Evolutionary conservation across 2,329 filamentous ascomycete species (phyloP).

Genomic region (Fusarium heterosporum): DNA sequence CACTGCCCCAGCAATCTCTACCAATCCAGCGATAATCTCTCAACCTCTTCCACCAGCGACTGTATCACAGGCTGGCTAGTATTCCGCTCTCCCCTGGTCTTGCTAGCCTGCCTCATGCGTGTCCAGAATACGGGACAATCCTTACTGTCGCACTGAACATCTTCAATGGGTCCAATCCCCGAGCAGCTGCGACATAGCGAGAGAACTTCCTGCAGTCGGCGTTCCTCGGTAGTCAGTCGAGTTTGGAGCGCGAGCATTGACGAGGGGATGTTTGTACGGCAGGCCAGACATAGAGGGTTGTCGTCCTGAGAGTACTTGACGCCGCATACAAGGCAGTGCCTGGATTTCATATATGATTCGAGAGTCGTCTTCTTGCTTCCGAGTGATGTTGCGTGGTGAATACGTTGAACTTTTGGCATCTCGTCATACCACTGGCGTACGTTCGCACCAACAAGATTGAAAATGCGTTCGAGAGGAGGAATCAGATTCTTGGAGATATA

Average conservation of each 20-base stretch:
- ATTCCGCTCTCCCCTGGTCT: constrained; percentile 55
- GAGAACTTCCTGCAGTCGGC: constrained; percentile 71
- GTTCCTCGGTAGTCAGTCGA: constrained; percentile 72
- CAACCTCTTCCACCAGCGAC: constrained; percentile 47
- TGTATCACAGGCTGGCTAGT: constrained; percentile 50
- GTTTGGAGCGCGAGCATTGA: constrained; percentile 74
- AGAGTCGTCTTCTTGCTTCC: constrained; percentile 74
- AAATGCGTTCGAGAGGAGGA: constrained; percentile 93
- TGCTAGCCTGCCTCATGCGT: constrained; percentile 70
- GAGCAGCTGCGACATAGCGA: constrained; percentile 85
- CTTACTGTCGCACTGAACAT: constrained; percentile 87
- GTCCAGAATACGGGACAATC: constrained; percentile 95
- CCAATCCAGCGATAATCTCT: constrained; percentile 52
- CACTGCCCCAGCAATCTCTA: constrained; percentile 31
- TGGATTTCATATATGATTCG: constrained; percentile 91
- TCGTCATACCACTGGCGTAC: constrained; percentile 94
- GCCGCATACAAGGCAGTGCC: constrained; percentile 80
- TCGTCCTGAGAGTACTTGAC: constrained; percentile 47
- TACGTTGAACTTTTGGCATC: constrained; percentile 90
- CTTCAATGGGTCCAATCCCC: constrained; percentile 76
- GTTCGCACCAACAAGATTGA: constrained; percentile 94
- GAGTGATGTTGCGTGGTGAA: constrained; percentile 57
- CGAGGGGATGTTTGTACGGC: constrained; percentile 64
- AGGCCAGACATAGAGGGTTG: constrained; percentile 67
- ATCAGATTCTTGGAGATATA: constrained; percentile 98